A percentile compares a stretch with the other conserved stretches of the same genome.
These are phyloP conservation scores for Colletotrichum viniferum DNA, from an alignment of 2,329 filamentous ascomycete genomes.

Conservation along the genomic window DNA sequence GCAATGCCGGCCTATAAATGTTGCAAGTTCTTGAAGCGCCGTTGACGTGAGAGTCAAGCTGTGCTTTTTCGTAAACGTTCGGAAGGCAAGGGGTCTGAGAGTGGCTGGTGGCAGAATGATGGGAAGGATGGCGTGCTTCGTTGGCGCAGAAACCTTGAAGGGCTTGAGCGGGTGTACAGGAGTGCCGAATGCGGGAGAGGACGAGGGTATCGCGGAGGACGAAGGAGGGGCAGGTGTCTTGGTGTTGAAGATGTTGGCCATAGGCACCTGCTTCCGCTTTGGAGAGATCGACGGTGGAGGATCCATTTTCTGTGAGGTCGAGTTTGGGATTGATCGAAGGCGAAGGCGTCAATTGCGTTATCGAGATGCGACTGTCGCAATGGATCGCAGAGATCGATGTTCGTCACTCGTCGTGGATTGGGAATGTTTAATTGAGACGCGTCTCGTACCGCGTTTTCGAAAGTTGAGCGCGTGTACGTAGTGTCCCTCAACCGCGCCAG, in stretches of 20 bases:
- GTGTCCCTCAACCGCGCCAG: neutral
- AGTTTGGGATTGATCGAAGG: neutral
- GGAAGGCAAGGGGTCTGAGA: constrained; percentile 87
- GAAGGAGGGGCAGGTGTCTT: constrained; percentile 36
- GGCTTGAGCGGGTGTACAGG: constrained; percentile 79
- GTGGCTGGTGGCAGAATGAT: constrained; percentile 89
- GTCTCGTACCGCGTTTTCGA: constrained; percentile 4
- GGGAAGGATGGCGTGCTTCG: constrained; percentile 70
- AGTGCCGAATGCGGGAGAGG: constrained; percentile 88
- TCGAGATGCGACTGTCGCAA: neutral
- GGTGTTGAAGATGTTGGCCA: constrained; percentile 42
- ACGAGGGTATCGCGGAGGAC: constrained; percentile 76
- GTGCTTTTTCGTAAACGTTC: constrained; percentile 97
- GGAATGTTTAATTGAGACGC: constrained; percentile 23
- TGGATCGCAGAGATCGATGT: neutral
- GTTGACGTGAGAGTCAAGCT: constrained; percentile 90
- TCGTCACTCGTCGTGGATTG: neutral
- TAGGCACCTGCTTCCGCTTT: constrained; percentile 31
- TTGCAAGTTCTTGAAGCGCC: constrained; percentile 81
- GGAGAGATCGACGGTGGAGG: constrained; percentile 19
- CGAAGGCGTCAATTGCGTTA: neutral
- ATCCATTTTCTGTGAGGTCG: constrained; percentile 35
- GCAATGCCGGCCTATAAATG: constrained; percentile 91
- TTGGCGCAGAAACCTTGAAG: constrained; percentile 56
- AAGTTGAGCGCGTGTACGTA: neutral